Base-by-base conservation (phyloP, 345 rosid genomes). In the Raphanus sativus region DNA sequence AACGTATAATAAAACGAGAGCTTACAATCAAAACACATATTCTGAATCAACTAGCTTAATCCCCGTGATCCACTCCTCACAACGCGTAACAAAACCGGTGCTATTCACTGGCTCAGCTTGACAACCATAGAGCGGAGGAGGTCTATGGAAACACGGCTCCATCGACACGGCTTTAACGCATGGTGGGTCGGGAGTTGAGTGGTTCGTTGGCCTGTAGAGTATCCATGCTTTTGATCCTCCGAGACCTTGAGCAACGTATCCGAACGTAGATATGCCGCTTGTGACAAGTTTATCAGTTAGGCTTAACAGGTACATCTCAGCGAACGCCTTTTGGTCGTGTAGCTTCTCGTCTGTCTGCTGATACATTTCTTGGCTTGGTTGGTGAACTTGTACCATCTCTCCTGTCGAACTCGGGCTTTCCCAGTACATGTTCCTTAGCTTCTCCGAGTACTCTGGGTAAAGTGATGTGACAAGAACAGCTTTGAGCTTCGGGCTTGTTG, bases 401-500 rank as follows among this genome's bases (percentile, higher is more conserved):
- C 80, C 80, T 9, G 70, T 80, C 24, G 52, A 68, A 21, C 65
- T 75, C 12, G 79, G 78, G 0, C 33, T 2, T 26, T 32, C 74
- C 78, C 15, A 26, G 7, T 42, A 81, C 83, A 67, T 50, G 1
- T 4, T 52, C 68, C 10, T 81, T 33, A 79, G 52, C 0, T 32
- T 32, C 13, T 81, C 71, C 0, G 62, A 73, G 81, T 75, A 79
- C n/a, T 52, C 74, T 4, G 75, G 55, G 5, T 33, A 17, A 15
- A 84, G 11, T n/a, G 86, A 84, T n/a, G 86, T 73, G 12, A 81
- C 58, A 28, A 84, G 68, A 11, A 84, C 81, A 25, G 83, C 76
- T 73, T 75, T 84, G 0, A 69, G 65, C 65, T 65, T 65, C 2
- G 32, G 12, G 60, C 29, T 73, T 70, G 30, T 32, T 2, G 77